Evolutionary conservation across 345 rosid genomes (phyloP).

Genomic region (Linum tenue): DNA sequence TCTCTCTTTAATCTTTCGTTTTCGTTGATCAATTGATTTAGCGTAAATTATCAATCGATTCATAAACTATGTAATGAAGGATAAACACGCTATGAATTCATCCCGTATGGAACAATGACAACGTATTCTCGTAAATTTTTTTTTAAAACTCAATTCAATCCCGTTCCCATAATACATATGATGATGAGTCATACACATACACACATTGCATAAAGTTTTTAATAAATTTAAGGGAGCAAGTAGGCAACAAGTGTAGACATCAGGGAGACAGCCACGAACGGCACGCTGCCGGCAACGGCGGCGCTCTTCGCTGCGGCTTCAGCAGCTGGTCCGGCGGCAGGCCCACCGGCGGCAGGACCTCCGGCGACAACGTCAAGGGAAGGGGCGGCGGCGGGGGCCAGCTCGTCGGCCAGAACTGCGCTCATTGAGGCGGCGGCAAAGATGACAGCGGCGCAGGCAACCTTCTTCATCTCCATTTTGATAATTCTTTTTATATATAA

Average conservation of each 20-base stretch:
- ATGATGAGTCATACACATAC: not conserved
- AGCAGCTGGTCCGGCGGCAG: not conserved
- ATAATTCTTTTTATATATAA: not conserved
- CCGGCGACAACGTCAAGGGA: not conserved
- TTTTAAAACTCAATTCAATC: not conserved
- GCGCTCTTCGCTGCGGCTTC: not conserved
- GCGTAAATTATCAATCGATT: too few relatives aligned
- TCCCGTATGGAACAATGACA: too few relatives aligned
- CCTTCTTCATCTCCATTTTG: slow-evolving; percentile 5
- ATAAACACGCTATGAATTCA: too few relatives aligned
- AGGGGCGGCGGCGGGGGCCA: not conserved
- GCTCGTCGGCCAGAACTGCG: not conserved
- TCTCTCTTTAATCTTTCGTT: too few relatives aligned
- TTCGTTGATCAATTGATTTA: too few relatives aligned
- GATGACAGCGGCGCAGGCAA: not conserved
- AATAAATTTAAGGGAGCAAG: not conserved
- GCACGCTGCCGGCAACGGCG: not conserved
- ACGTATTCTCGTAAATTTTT: too few relatives aligned
- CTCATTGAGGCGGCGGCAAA: slow-evolving; percentile 1
- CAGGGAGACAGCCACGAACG: not conserved
- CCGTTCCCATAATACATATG: not conserved
- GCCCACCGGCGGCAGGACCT: not conserved
- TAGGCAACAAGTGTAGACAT: not conserved
- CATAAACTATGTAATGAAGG: too few relatives aligned
- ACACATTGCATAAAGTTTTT: not conserved